These are phyloP conservation scores for Cutaneotrichosporon sp. DNA, from an alignment of 1,284 basidiomycete genomes.

Conservation along the genomic window DNA sequence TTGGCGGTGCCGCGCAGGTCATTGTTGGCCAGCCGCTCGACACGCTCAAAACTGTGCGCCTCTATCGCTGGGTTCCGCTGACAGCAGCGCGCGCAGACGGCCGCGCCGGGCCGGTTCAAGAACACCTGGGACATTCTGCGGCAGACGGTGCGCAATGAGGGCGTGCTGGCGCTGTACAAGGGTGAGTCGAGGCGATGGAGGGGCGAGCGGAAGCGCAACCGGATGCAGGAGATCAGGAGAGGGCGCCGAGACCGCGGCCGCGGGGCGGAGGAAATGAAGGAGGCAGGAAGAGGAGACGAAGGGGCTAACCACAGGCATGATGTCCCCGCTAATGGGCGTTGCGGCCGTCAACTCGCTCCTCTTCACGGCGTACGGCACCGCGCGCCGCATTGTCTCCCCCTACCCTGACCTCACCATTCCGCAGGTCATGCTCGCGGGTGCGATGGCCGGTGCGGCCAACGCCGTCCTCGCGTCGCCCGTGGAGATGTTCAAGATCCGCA, in stretches of 20 bases:
- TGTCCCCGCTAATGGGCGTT: conserved; percentile 88
- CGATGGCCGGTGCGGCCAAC: conserved; percentile 87
- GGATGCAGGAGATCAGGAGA: no score
- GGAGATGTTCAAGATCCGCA: conserved; percentile 72
- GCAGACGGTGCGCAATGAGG: conserved; percentile 82
- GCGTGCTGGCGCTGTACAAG: conserved; percentile 88
- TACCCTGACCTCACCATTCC: conserved; percentile 76
- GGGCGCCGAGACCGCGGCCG: no score
- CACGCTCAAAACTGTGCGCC: conserved; percentile 67
- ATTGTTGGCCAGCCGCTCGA: conserved; percentile 80
- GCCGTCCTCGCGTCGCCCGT: conserved; percentile 68
- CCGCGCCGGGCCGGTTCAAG: conserved; percentile 63
- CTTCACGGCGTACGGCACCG: conserved; percentile 83
- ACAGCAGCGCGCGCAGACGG: conserved; percentile 55
- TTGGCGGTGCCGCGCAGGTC: conserved; percentile 60
- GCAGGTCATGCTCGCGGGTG: conserved; percentile 80
- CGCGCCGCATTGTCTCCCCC: conserved; percentile 81
- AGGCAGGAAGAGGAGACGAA: not conserved
- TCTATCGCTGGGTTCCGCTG: not conserved
- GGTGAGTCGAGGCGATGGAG: conserved; percentile 57
- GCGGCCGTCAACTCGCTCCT: conserved; percentile 94
- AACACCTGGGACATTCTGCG: conserved; percentile 85
- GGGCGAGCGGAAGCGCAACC: no score
- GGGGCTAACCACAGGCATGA: conserved; percentile 31
- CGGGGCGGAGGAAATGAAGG: not conserved